These are phyloP conservation scores for Tulasnella sp. DNA, from an alignment of 768 basidiomycete genomes.

Conservation along the genomic window DNA sequence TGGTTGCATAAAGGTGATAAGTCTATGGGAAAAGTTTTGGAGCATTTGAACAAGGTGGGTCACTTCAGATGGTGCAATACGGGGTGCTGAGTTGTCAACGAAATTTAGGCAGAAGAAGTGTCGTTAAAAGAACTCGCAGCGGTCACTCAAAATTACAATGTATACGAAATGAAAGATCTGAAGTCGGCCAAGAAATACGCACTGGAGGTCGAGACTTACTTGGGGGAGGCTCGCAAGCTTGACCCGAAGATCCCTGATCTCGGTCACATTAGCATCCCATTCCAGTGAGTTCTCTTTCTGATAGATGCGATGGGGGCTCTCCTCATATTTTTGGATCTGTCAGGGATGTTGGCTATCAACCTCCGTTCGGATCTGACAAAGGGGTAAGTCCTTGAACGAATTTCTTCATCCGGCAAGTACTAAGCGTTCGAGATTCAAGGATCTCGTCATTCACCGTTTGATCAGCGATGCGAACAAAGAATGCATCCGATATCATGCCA, in stretches of 20 bases:
- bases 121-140: slow-evolving; percentile 8
- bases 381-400: slow-evolving; percentile 1
- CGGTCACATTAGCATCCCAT: slow-evolving; percentile 13
- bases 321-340: neutral
- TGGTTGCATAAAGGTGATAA: slow-evolving; percentile 19
- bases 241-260: neutral
- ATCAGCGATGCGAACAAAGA: slow-evolving; percentile 16
- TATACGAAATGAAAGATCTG: slow-evolving; percentile 17
- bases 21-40: slow-evolving; percentile 8
- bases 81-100: neutral
- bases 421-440: neutral
- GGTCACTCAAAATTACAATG: neutral
- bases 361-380: neutral
- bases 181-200: slow-evolving; percentile 19
- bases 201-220: slow-evolving; percentile 10
- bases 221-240: slow-evolving; percentile 14
- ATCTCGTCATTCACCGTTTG: slow-evolving; percentile 12
- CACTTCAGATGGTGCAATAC: neutral
- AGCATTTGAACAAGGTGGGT: slow-evolving; percentile 16
- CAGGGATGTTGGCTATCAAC: slow-evolving; percentile 3
- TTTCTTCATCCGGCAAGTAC: neutral
- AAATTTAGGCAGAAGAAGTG: slow-evolving; percentile 19
- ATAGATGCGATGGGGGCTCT: neutral
- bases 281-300: slow-evolving; percentile 5
- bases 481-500: neutral